Conservation (phyloP, 1,139 yeast genomes). For the Hemisphaericaspora xylofermentans region DNA sequence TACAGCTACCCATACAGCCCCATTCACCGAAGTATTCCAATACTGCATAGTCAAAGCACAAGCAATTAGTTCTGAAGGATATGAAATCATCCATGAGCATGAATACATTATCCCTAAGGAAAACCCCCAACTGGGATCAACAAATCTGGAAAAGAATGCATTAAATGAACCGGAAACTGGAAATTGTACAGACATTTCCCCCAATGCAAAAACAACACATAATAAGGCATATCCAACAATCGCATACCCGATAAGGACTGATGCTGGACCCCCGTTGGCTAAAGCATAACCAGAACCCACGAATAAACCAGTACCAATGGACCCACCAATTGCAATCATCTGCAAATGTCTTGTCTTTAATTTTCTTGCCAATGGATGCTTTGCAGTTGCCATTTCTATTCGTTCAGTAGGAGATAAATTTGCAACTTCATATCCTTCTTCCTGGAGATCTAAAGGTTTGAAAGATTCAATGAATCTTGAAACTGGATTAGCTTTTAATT, state of each 20-base stretch:
- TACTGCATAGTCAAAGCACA: conserved; percentile 52
- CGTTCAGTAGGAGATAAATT: conserved; percentile 31
- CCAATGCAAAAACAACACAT: conserved; percentile 57
- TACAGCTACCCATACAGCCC: conserved; percentile 43
- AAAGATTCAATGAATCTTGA: conserved; percentile 33
- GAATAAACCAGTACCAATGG: conserved; percentile 49
- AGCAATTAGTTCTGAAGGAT: conserved; percentile 47
- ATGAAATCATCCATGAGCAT: conserved; percentile 42
- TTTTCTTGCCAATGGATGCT: conserved; percentile 37
- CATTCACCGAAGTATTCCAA: conserved; percentile 55
- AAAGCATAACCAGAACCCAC: conserved; percentile 74
- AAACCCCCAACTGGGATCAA: conserved; percentile 65
- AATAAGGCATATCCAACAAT: conserved; percentile 46
- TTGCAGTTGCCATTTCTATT: conserved; percentile 37
- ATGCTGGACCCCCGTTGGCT: conserved; percentile 71
- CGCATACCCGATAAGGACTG: conserved; percentile 51
- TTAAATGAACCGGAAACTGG: conserved; percentile 65
- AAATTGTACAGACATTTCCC: conserved; percentile 60
- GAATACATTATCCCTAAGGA: conserved; percentile 46
- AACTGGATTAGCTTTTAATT: not conserved
- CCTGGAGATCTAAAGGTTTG: conserved; percentile 40
- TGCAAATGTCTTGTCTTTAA: conserved; percentile 43
- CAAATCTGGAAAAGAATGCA: conserved; percentile 54
- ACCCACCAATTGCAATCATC: conserved; percentile 48
- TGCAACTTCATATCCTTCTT: conserved; percentile 27